A percentile compares a stretch with the other conserved stretches of the same genome.
Evolutionary conservation across 148 eudicot species (phyloP).

Genomic region (Bassia scoparia): DNA sequence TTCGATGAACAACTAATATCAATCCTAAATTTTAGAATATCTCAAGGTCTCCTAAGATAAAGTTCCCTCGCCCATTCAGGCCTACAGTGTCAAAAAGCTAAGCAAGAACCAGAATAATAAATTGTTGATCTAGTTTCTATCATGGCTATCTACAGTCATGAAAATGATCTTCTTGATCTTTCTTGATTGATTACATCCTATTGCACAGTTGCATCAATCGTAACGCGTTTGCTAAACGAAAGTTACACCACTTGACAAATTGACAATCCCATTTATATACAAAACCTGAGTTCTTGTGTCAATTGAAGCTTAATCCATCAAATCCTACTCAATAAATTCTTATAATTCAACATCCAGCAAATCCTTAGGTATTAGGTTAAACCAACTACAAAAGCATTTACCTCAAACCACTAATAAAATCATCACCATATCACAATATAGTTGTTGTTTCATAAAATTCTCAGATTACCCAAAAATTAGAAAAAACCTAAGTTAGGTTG

Average conservation of each 20-base stretch:
- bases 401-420: neutral
- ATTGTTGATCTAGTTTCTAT: neutral
- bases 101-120: neutral
- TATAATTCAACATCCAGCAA: too few relatives aligned
- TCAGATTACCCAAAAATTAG: too few relatives aligned
- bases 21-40: neutral
- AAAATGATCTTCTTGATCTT: neutral
- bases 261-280: too few relatives aligned
- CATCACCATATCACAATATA: neutral
- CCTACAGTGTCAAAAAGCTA: neutral
- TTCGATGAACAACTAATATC: neutral
- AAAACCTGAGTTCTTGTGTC: too few relatives aligned
- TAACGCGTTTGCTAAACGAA: neutral
- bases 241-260: too few relatives aligned
- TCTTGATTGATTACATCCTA: neutral
- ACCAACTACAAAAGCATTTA: neutral
- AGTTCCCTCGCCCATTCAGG: neutral
- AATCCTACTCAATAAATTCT: too few relatives aligned
- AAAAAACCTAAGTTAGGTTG: too few relatives aligned
- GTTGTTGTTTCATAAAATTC: too few relatives aligned
- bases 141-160: neutral
- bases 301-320: too few relatives aligned
- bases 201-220: neutral
- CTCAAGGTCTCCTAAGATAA: neutral
- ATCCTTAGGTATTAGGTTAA: too few relatives aligned